These are phyloP conservation scores for Saturnispora saitoi DNA, from an alignment of 805 yeast genomes.

Conservation along the genomic window DNA sequence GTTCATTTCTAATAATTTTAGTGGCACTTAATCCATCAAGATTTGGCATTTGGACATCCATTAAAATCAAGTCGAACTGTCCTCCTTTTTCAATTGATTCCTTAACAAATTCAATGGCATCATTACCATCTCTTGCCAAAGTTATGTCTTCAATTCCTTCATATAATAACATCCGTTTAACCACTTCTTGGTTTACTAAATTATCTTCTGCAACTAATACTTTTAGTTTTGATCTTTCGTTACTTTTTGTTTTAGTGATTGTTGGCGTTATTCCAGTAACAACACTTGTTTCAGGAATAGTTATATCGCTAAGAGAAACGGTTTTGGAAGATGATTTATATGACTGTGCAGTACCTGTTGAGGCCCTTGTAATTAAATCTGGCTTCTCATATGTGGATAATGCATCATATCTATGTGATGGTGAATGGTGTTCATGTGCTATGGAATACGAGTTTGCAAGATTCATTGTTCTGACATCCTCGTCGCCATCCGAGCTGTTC, in stretches of 20 bases:
- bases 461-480: constrained; percentile 3
- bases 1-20: constrained; percentile 52
- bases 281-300: not conserved
- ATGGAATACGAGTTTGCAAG: constrained; percentile 12
- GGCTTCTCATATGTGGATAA: constrained; percentile 33
- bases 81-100: constrained; percentile 34
- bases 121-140: constrained; percentile 85
- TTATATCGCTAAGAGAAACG: not conserved
- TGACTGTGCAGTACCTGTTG: constrained; percentile 46
- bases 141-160: constrained; percentile 71
- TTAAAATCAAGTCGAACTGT: constrained; percentile 66
- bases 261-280: not conserved
- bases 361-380: constrained; percentile 35
- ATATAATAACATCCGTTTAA: constrained; percentile 73
- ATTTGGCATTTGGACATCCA: constrained; percentile 98
- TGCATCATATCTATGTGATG: not conserved
- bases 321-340: constrained; percentile 10
- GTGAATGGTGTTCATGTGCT: not conserved
- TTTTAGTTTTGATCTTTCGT: constrained; percentile 19
- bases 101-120: constrained; percentile 65
- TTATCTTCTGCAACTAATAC: constrained; percentile 93
- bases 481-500: not conserved
- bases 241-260: not conserved
- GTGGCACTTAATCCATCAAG: constrained; percentile 88
- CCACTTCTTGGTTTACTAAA: constrained; percentile 88